Evolutionary conservation across 345 rosid genomes (phyloP).

Genomic region (Syzygium aqueum): DNA sequence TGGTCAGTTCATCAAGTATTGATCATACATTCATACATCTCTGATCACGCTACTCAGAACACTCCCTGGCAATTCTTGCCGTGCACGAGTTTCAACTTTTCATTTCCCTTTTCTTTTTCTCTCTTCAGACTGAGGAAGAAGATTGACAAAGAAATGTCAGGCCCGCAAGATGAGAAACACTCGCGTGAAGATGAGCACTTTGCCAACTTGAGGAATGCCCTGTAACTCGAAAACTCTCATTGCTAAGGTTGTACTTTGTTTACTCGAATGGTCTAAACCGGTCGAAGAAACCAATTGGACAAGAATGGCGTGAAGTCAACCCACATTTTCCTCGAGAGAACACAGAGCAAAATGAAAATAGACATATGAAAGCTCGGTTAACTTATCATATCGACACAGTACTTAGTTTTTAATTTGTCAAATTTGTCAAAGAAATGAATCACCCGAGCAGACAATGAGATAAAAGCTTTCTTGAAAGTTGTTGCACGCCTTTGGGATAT

Average conservation of each 20-base stretch:
- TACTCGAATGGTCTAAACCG: background rate
- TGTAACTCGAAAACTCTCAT: background rate
- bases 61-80: too few species aligned
- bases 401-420: background rate
- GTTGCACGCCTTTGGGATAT: background rate
- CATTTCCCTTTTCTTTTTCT: background rate
- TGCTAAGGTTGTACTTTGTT: background rate
- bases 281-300: background rate
- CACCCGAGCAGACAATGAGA: background rate
- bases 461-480: background rate
- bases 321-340: background rate
- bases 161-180: background rate
- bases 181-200: background rate
- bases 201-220: background rate
- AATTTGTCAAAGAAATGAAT: background rate
- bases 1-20: too few species aligned
- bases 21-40: too few species aligned
- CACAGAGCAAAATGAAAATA: background rate
- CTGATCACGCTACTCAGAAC: too few species aligned
- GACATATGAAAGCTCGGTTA: background rate
- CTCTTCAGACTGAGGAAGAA: background rate
- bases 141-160: background rate
- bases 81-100: too few species aligned
- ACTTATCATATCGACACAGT: background rate
- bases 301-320: background rate